Base-by-base conservation (phyloP, 2,329 filamentous ascomycete species). In the Biscogniauxia sp. region DNA sequence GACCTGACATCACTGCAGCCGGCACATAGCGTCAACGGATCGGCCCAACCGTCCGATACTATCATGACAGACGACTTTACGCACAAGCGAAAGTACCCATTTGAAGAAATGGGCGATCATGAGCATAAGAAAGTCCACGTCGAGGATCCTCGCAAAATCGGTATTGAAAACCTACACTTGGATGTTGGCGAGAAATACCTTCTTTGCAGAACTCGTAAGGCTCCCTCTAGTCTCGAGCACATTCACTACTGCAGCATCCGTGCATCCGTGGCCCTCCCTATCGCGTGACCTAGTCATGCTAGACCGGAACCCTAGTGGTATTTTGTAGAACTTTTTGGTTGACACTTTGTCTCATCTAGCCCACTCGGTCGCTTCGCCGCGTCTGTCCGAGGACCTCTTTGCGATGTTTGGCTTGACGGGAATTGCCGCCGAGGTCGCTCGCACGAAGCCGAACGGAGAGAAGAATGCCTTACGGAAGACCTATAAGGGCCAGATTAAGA, bases 401-500 rank as follows among this genome's bases (percentile, higher is more conserved):
- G 79, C 82, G 61, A 77, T 81, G 70, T 89, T 85, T 73, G 78
- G 79, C 68, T 75, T 89, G 65, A 78, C 79, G 54, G 76, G 73
- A 56, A 80, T 89, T 58, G 86, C 86, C 60, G 80, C 82, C 60
- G 83, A 86, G 65, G 85, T 88, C 50, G 86, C 86, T 62, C 82
- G 86, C 62, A 83, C 83, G 57, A 84, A 87, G 70, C 84, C 85
- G 15, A 87, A 87, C 71, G 86, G 86, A 65, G 84, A 87, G 72
- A 88, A 88, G 79, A 88, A 88, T 69, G 84, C 83, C 64, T 78
- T 89, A 54, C 82, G 86, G 25, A 88, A 88, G 72, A 88, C 86
- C 17, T 89, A 88, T 77, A 89, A 89, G 74, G 85, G 85, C 56
- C 84, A 88, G 66, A 86, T 89, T 72, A 88, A 88, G 77, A 82